These are phyloP conservation scores for Nothophoma quercina DNA, from an alignment of 2,329 filamentous ascomycete species.

Conservation along the genomic window DNA sequence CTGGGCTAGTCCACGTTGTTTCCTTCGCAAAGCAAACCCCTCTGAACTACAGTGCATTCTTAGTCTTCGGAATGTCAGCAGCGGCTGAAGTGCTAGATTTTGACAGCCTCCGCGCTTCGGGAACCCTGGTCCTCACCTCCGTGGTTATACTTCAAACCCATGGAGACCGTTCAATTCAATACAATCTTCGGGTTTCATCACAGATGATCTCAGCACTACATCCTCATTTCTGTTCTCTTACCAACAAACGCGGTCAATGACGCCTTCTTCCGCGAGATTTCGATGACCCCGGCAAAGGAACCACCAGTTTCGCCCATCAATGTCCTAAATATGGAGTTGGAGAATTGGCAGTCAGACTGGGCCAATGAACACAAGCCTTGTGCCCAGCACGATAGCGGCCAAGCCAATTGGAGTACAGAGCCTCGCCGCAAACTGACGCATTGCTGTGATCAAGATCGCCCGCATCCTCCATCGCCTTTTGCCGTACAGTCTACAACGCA, in stretches of 20 bases:
- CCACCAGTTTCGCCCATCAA: conserved; percentile 9
- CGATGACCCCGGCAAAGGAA: conserved; percentile 3
- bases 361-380: neutral
- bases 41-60: no score
- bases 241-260: neutral
- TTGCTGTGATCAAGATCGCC: conserved; percentile 10
- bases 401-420: neutral
- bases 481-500: neutral
- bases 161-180: conserved; percentile 5
- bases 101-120: no score
- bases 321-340: conserved; percentile 1
- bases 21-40: no score
- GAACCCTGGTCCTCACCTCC: conserved; percentile 4
- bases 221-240: neutral
- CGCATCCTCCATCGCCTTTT: conserved; percentile 1
- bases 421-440: conserved; percentile 1
- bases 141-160: conserved; percentile 12
- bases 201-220: neutral
- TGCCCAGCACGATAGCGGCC: neutral
- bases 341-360: conserved; percentile 3
- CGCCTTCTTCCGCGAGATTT: conserved; percentile 4
- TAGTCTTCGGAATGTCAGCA: no score
- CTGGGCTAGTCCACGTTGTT: no score
- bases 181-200: conserved; percentile 2
- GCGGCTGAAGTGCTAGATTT: no score